Evolutionary conservation across 345 rosid genomes (phyloP), one percentile per base, ranked within the genome.

Genomic region (Eucalyptus microcorys): DNA sequence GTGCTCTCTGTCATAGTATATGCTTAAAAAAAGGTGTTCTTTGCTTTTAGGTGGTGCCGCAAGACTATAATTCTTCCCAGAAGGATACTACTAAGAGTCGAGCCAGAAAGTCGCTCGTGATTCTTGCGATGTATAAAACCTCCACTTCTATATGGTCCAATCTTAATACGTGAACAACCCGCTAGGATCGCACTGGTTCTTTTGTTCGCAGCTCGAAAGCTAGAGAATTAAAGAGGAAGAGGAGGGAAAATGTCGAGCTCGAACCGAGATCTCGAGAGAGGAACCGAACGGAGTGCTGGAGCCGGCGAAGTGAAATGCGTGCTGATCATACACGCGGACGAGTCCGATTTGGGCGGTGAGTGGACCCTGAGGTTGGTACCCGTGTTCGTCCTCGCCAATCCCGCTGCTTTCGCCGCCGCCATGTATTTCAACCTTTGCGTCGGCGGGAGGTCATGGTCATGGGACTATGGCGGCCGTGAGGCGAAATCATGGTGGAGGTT

Each of bases 341-440:
- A 61, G 34, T 15, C 4, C 37, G 37, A 1, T 4, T n/a, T 0
- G 37, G 95, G 94, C 5, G 91, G 91, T 17, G 93, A 91, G 59
- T 95, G 99, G 99, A 95, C 95, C 19, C 93, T 95, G 14, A 96
- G 99, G 97, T 89, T 96, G 89, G 91, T 61, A 83, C 99, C 99
- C 14, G 85, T 93, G 90, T 91, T 97, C 87, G 95, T 95, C 32
- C 94, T 96, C 55, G 97, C 93, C 6, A 94, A 95, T 87, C 88
- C 94, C 87, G 94, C 92, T n/a, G 93, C 95, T 5, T 96, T 97
- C 50, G 86, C 95, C 19, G 93, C 92, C 34, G 92, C 90, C 86
- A 95, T 97, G 99, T 95, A 92, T 87, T 89, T 94, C 89, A 97
- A 95, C 91, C 94, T 95, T 85, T 96, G 99, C 91, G 95, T 98